Evolutionary conservation across 192 early-diverging fungal species (phyloP).

Genomic region (Backusella liffmaniae): DNA sequence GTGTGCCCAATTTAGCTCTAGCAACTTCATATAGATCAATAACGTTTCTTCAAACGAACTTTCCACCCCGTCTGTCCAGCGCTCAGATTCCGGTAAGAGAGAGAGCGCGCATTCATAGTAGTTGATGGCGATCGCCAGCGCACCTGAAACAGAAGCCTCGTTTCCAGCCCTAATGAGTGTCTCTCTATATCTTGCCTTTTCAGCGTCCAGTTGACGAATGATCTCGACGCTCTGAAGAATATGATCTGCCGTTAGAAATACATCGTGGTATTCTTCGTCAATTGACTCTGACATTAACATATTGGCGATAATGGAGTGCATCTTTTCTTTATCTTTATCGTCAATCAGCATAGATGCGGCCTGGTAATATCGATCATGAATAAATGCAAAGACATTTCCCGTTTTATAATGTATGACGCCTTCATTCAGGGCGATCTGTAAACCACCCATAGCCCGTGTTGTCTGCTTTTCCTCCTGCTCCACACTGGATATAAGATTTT

Average conservation of each 20-base stretch:
- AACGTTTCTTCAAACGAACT: constrained; percentile 20
- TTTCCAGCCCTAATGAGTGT: constrained; percentile 18
- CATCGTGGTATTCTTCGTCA: not conserved
- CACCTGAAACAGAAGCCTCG: constrained; percentile 16
- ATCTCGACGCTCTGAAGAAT: constrained; percentile 9
- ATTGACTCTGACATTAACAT: constrained; percentile 1
- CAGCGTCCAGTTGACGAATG: not conserved
- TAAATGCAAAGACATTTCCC: constrained; percentile 16
- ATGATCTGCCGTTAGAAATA: constrained; percentile 29
- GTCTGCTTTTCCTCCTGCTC: not conserved
- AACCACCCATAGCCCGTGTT: constrained; percentile 9
- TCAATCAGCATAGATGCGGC: constrained; percentile 18
- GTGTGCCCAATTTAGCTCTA: constrained; percentile 8
- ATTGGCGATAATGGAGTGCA: constrained; percentile 22
- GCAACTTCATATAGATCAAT: constrained; percentile 16
- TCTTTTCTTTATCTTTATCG: not conserved
- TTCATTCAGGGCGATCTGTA: constrained; percentile 17
- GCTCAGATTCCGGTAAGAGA: not conserved
- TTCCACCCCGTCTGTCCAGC: constrained; percentile 20
- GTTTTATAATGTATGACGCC: constrained; percentile 5
- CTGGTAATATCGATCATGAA: constrained; percentile 30
- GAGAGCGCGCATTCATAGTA: constrained; percentile 17
- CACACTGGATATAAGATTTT: not conserved
- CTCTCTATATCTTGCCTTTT: constrained; percentile 11
- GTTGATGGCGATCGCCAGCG: not conserved